Evolutionary conservation across 331 rosid species (phyloP).

Genomic region (Ulmus americana): DNA sequence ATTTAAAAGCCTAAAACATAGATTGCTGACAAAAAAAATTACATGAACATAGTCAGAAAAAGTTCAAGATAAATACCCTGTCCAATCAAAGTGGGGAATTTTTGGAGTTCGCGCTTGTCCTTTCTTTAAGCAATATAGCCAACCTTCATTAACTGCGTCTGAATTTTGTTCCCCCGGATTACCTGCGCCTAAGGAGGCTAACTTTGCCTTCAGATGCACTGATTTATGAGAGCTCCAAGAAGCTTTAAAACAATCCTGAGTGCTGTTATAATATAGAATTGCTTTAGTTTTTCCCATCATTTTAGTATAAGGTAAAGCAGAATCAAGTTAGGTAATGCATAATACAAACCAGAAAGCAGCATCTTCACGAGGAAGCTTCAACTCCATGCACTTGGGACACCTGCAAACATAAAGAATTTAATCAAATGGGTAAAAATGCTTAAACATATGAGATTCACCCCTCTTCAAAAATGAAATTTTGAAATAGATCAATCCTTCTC

Average conservation of each 20-base stretch:
- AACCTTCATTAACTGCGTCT: conserved; percentile 43
- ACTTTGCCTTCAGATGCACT: conserved; percentile 69
- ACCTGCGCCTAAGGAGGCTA: conserved; percentile 33
- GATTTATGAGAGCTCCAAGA: conserved; percentile 90
- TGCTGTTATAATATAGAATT: conserved; percentile 42
- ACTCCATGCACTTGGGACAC: conserved; percentile 86
- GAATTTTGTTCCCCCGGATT: conserved; percentile 38
- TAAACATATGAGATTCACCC: neutral
- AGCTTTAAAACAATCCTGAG: conserved; percentile 93
- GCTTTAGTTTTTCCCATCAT: neutral
- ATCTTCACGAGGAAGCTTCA: conserved; percentile 87
- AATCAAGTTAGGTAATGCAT: neutral
- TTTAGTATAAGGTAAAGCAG: neutral
- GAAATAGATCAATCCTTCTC: too few species aligned
- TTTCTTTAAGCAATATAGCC: conserved; percentile 72
- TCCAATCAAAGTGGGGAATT: conserved; percentile 88
- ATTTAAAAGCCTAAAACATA: neutral
- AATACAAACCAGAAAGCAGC: conserved; percentile 87
- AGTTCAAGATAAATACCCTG: conserved; percentile 53
- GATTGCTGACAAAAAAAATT: conserved; percentile 8
- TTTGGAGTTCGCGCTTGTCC: conserved; percentile 75
- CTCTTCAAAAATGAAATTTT: neutral
- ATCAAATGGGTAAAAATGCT: neutral
- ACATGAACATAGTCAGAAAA: conserved; percentile 9
- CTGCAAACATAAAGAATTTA: conserved; percentile 25